Conservation (phyloP, 2,329 filamentous ascomycete genomes). For the Hypoxylon rubiginosum region DNA sequence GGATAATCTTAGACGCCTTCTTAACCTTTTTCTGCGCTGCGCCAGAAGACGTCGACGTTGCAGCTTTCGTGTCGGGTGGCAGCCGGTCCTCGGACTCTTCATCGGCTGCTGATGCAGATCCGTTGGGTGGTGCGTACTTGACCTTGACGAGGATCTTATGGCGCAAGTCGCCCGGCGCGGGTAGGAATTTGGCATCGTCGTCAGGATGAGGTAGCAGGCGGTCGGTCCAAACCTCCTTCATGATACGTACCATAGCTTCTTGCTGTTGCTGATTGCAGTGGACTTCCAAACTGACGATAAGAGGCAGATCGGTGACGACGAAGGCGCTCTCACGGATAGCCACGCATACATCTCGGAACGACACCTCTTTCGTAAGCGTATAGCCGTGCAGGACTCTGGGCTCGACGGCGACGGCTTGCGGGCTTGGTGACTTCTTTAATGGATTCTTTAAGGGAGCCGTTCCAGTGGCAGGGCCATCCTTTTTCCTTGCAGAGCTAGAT, state of each 20-base stretch:
- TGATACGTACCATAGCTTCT: constrained; percentile 90
- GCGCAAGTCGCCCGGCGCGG: constrained; percentile 76
- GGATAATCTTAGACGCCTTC: constrained; percentile 76
- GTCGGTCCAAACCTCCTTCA: constrained; percentile 85
- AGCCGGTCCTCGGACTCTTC: constrained; percentile 42
- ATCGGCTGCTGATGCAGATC: constrained; percentile 48
- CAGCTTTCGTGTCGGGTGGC: constrained; percentile 52
- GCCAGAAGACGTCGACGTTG: constrained; percentile 36
- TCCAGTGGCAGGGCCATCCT: constrained; percentile 4
- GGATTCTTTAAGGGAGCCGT: no score
- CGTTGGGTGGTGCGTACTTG: constrained; percentile 70
- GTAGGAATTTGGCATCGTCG: constrained; percentile 65
- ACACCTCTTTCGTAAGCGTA: constrained; percentile 88
- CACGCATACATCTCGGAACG: constrained; percentile 87
- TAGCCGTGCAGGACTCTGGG: constrained; percentile 88
- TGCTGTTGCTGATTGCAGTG: constrained; percentile 87
- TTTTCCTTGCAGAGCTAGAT: constrained; percentile 11
- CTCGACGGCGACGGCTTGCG: constrained; percentile 63
- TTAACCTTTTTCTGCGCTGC: constrained; percentile 56
- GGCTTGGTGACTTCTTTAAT: constrained; percentile 43
- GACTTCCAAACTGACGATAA: constrained; percentile 96
- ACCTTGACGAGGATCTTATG: constrained; percentile 89
- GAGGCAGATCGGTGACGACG: constrained; percentile 77
- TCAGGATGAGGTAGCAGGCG: constrained; percentile 72
- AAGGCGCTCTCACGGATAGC: constrained; percentile 87